phyloP scores from a whole-genome alignment of 2,329 filamentous ascomycete genomes.

The Cyphellophora europaea region DNA sequence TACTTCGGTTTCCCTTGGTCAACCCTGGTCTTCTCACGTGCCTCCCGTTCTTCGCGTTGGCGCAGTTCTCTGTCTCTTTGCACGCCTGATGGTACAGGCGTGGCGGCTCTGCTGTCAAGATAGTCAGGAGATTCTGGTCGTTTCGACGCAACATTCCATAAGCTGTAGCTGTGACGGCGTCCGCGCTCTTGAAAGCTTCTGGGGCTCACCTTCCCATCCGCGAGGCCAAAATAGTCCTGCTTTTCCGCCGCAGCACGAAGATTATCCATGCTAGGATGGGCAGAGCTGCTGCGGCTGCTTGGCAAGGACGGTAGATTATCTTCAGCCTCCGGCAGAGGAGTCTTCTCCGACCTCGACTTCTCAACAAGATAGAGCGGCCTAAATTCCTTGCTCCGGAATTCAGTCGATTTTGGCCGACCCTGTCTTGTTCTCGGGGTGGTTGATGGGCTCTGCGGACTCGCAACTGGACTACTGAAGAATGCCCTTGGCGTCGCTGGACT shows the following conservation, averaged over 20 bases:
- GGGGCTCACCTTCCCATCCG: slow-evolving; percentile 9
- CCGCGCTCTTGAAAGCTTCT: slow-evolving; percentile 16
- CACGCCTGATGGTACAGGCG: slow-evolving; percentile 54
- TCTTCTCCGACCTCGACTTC: slow-evolving; percentile 39
- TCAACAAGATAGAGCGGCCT: slow-evolving; percentile 78
- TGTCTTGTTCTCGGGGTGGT: slow-evolving; percentile 29
- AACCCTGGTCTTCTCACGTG: slow-evolving; percentile 3
- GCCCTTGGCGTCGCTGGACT: slow-evolving; percentile 27
- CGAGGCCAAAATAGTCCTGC: slow-evolving; percentile 8
- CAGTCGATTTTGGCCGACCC: slow-evolving; percentile 38
- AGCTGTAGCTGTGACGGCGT: slow-evolving; percentile 20
- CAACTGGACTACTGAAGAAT: slow-evolving; percentile 24
- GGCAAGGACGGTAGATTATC: slow-evolving; percentile 41
- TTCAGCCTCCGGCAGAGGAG: slow-evolving; percentile 26
- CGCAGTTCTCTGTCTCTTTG: slow-evolving; percentile 19
- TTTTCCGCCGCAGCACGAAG: slow-evolving; percentile 24
- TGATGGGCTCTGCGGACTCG: slow-evolving; percentile 32
- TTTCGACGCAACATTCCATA: slow-evolving; percentile 9
- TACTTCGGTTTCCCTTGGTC: slow-evolving; percentile 32
- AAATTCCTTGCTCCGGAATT: slow-evolving; percentile 56
- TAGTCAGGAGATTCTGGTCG: slow-evolving; percentile 30
- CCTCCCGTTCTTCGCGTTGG: slow-evolving; percentile 6
- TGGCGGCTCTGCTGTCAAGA: slow-evolving; percentile 56
- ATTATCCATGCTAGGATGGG: slow-evolving; percentile 36
- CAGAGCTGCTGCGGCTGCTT: slow-evolving; percentile 40